Conservation (phyloP, 2,329 filamentous ascomycete genomes). For the Colletotrichum spinosum region DNA sequence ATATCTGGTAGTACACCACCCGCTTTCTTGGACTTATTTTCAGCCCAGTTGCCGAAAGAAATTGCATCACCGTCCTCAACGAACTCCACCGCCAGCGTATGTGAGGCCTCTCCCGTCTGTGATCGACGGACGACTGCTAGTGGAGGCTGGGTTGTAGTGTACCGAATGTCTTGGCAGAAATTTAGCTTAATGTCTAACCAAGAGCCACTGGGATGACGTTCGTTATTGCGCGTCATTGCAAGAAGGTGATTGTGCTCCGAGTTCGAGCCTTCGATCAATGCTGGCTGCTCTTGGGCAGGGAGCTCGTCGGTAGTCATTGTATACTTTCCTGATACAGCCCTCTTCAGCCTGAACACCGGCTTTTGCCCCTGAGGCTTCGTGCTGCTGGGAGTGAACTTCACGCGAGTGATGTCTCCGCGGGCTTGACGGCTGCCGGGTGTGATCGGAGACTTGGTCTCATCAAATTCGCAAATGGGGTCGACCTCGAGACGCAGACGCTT, state of each 20-base stretch:
- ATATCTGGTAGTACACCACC: too few relatives aligned
- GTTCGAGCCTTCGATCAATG: neutral
- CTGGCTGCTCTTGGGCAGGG: neutral
- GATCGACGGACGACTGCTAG: neutral
- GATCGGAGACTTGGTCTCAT: constrained; percentile 2
- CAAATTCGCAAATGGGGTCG: neutral
- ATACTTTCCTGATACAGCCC: constrained; percentile 4
- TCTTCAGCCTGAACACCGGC: neutral
- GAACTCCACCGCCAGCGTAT: constrained; percentile 11
- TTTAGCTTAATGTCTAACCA: constrained; percentile 29
- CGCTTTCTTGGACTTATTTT: neutral
- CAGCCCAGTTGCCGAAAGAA: neutral
- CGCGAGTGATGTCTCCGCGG: constrained; percentile 9
- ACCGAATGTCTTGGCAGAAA: constrained; percentile 1
- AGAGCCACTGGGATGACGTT: neutral
- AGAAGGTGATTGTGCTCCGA: neutral
- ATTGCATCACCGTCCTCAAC: neutral
- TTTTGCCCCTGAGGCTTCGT: neutral
- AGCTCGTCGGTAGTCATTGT: neutral
- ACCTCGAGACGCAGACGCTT: neutral
- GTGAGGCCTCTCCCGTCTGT: neutral
- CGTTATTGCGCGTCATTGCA: neutral
- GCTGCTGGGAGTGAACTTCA: neutral
- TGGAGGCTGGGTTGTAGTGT: neutral
- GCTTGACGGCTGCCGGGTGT: neutral